These are phyloP conservation scores for Hyaloscypha bicolor DNA, from an alignment of 495 filamentous ascomycete genomes.

Conservation along the genomic window DNA sequence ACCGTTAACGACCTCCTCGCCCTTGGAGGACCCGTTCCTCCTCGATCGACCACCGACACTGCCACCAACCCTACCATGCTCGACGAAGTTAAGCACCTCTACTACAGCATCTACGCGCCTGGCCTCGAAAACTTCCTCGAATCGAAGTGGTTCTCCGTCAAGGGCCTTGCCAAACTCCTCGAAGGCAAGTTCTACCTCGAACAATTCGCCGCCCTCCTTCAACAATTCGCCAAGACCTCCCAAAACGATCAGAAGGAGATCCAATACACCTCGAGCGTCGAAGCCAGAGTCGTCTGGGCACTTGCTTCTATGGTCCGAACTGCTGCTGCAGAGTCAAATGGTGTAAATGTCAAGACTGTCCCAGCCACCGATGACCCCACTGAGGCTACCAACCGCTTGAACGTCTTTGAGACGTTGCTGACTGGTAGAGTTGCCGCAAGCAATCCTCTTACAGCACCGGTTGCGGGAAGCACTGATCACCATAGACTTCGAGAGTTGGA, in stretches of 20 bases:
- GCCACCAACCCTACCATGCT: slow-evolving; percentile 52
- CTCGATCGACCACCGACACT: slow-evolving; percentile 52
- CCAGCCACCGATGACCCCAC: slow-evolving; percentile 55
- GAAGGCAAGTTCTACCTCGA: slow-evolving; percentile 26
- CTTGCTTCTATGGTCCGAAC: slow-evolving; percentile 49
- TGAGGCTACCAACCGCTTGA: slow-evolving; percentile 66
- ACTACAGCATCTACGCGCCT: slow-evolving; percentile 72
- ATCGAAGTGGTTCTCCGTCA: slow-evolving; percentile 74
- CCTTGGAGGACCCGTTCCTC: slow-evolving; percentile 63
- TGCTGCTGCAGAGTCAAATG: slow-evolving; percentile 34
- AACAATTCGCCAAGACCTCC: slow-evolving; percentile 33
- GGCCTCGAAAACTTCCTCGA: slow-evolving; percentile 83
- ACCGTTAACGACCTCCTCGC: slow-evolving; percentile 77
- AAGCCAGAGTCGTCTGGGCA: slow-evolving; percentile 73
- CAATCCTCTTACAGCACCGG: slow-evolving; percentile 56
- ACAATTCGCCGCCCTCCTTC: slow-evolving; percentile 28
- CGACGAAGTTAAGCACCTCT: slow-evolving; percentile 74
- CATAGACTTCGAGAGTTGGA: slow-evolving; percentile 64
- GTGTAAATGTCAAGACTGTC: slow-evolving; percentile 30
- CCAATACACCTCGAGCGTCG: slow-evolving; percentile 61
- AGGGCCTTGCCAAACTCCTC: slow-evolving; percentile 32
- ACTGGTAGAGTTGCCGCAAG: slow-evolving; percentile 64
- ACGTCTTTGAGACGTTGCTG: slow-evolving; percentile 74
- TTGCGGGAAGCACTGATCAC: slow-evolving; percentile 49
- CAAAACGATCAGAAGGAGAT: slow-evolving; percentile 62